phyloP scores from a whole-genome alignment of 1,284 basidiomycete genomes.

The Apiotrichum domesticum region DNA sequence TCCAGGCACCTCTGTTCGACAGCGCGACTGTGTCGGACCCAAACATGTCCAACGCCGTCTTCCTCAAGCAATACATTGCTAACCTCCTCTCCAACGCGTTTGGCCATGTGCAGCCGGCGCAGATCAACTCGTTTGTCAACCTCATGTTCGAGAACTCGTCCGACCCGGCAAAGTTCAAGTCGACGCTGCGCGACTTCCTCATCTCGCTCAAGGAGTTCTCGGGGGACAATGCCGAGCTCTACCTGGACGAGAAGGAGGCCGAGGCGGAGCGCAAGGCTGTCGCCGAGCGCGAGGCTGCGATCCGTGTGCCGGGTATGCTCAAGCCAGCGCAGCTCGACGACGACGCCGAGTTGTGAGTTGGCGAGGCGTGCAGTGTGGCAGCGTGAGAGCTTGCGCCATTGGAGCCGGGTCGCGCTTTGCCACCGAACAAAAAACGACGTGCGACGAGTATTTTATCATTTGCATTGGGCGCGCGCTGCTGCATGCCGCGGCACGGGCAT shows the following conservation, averaged over 20 bases:
- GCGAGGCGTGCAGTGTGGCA: neutral
- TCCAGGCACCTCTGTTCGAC: slow-evolving; percentile 82
- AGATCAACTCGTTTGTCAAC: slow-evolving; percentile 73
- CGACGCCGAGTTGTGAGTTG: slow-evolving; percentile 53
- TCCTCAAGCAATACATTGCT: slow-evolving; percentile 81
- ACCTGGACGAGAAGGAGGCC: slow-evolving; percentile 89
- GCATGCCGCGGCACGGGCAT: neutral
- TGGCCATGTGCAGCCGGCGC: slow-evolving; percentile 75
- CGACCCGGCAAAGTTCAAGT: slow-evolving; percentile 90
- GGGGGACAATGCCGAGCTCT: slow-evolving; percentile 78
- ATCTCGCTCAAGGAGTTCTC: slow-evolving; percentile 89
- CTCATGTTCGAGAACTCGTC: slow-evolving; percentile 77
- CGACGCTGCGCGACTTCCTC: slow-evolving; percentile 71
- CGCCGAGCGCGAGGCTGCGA: slow-evolving; percentile 79
- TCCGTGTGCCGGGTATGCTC: slow-evolving; percentile 96
- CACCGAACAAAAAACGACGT: no score
- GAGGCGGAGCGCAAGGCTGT: slow-evolving; percentile 64
- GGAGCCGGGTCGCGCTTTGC: no score
- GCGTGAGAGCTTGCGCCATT: no score
- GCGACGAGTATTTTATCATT: slow-evolving; percentile 1
- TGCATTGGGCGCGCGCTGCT: slow-evolving; percentile 1
- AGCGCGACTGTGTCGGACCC: slow-evolving; percentile 66
- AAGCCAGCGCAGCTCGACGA: slow-evolving; percentile 86
- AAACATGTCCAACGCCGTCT: slow-evolving; percentile 71
- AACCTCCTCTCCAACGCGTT: slow-evolving; percentile 82